These are phyloP conservation scores for Carex sylvatica DNA, from an alignment of 202 grass and related monocot genomes.

Conservation along the genomic window DNA sequence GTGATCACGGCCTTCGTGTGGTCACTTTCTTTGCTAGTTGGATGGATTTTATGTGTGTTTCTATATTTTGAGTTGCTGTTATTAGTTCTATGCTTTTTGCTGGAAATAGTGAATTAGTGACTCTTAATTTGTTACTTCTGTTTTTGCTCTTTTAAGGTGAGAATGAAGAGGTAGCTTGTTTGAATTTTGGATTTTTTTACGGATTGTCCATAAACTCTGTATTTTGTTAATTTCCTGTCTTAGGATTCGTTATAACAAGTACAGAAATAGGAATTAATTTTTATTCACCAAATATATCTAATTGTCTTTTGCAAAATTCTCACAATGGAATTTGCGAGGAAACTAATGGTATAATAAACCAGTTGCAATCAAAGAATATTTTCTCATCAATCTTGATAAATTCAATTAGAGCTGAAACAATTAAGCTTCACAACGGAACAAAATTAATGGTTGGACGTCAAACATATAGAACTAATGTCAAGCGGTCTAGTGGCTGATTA, in stretches of 20 bases:
- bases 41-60: not conserved
- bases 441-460: not conserved
- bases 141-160: not conserved
- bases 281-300: too few species aligned
- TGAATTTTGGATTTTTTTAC: not conserved
- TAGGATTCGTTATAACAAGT: too few species aligned
- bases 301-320: too few species aligned
- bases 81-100: not conserved
- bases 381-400: not conserved
- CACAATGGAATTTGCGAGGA: too few species aligned
- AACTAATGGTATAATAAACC: too few species aligned
- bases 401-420: not conserved
- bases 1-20: not conserved
- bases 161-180: not conserved
- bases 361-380: not conserved
- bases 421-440: not conserved
- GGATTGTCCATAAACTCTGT: not conserved
- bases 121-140: not conserved
- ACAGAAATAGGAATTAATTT: too few species aligned
- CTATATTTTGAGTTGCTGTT: not conserved
- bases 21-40: slow-evolving; percentile 6
- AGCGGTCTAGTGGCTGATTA: not conserved
- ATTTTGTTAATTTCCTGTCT: not conserved
- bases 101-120: not conserved
- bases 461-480: not conserved